A percentile compares a stretch with the other conserved stretches of the same genome.
phyloP scores from a whole-genome alignment of 2,329 filamentous ascomycete species.

The Venturia asperata region DNA sequence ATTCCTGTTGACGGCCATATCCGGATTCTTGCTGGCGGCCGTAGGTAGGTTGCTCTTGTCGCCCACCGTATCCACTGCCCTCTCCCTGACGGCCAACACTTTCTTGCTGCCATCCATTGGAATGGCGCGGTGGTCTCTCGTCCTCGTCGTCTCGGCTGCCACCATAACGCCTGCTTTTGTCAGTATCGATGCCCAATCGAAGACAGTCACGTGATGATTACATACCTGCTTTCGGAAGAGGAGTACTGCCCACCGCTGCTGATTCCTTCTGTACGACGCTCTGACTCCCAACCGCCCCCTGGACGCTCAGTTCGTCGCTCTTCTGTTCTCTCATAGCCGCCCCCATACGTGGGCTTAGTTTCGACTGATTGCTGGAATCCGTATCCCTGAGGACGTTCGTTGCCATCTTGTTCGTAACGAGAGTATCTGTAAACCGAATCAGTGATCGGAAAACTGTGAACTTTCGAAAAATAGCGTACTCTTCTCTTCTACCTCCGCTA shows the following conservation, averaged over 20 bases:
- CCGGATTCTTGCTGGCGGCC: slow-evolving; percentile 10
- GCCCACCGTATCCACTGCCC: background rate
- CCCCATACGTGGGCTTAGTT: slow-evolving; percentile 40
- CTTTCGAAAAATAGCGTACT: slow-evolving; percentile 26
- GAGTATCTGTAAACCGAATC: slow-evolving; percentile 37
- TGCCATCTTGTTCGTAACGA: slow-evolving; percentile 50
- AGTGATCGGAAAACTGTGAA: background rate
- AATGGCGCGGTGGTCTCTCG: background rate
- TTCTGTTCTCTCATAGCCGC: slow-evolving; percentile 53
- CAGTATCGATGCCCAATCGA: background rate
- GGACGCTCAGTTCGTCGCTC: slow-evolving; percentile 45
- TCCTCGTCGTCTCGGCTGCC: slow-evolving; percentile 9
- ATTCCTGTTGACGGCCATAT: slow-evolving; percentile 15
- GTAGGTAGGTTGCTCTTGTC: slow-evolving; percentile 8
- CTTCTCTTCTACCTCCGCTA: slow-evolving; percentile 50
- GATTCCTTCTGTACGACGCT: slow-evolving; percentile 30
- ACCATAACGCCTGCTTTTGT: background rate
- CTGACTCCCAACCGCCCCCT: slow-evolving; percentile 37
- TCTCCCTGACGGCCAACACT: slow-evolving; percentile 3
- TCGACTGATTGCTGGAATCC: slow-evolving; percentile 55
- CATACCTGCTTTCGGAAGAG: slow-evolving; percentile 22
- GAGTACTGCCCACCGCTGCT: slow-evolving; percentile 26
- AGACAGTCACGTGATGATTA: background rate
- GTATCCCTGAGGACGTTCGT: slow-evolving; percentile 35
- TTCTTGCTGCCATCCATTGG: slow-evolving; percentile 1